Conservation (phyloP, 176 grass and related monocot species). For the Bolboschoenus planiculmis region DNA sequence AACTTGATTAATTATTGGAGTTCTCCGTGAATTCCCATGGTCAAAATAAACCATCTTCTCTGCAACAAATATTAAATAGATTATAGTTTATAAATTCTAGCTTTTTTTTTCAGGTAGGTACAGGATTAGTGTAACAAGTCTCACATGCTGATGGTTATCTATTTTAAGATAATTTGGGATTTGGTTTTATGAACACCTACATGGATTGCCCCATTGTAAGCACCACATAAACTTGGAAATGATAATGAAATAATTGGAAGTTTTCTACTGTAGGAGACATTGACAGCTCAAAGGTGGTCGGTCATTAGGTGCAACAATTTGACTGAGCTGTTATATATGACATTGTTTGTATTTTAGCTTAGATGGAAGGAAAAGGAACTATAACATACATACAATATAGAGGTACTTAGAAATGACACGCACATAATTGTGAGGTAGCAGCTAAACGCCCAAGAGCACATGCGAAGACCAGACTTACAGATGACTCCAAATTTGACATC, state of each 20-base stretch:
- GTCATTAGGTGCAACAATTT: background rate
- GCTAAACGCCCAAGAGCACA: background rate
- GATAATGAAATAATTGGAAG: background rate
- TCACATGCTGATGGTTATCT: background rate
- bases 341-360: background rate
- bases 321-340: background rate
- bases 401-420: background rate
- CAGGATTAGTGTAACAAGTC: background rate
- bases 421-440: background rate
- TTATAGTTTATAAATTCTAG: background rate
- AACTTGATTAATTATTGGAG: background rate
- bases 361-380: background rate
- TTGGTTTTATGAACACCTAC: background rate
- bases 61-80: background rate
- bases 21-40: background rate
- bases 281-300: background rate
- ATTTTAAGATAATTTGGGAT: slow-evolving; percentile 5
- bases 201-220: background rate
- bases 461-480: background rate
- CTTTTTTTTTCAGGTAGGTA: background rate
- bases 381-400: background rate
- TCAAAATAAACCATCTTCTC: background rate
- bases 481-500: slow-evolving; percentile 6
- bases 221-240: background rate
- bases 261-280: background rate